Percentiles rank a stretch among this genome's conserved stretches.
These are phyloP conservation scores for Acanthamoeba healyi DNA, from an alignment of 208 protist species.

Conservation along the genomic window DNA sequence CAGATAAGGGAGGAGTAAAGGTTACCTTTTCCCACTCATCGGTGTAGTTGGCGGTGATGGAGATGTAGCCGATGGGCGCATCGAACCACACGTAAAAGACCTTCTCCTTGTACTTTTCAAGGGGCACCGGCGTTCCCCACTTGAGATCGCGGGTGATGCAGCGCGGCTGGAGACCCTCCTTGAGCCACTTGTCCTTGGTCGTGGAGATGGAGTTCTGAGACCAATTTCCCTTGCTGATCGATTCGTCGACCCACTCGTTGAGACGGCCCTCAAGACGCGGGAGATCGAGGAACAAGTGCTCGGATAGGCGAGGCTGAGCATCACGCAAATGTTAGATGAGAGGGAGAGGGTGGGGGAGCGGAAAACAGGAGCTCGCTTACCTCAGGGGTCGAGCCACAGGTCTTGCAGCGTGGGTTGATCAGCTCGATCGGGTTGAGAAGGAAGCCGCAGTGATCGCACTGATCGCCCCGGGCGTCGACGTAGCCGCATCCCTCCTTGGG, in stretches of 20 bases:
- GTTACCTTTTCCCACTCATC: slow-evolving; percentile 85
- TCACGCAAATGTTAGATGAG: not conserved
- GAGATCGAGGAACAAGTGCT: slow-evolving; percentile 89
- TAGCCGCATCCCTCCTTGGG: slow-evolving; percentile 84
- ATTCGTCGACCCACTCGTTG: slow-evolving; percentile 80
- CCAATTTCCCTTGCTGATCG: slow-evolving; percentile 7
- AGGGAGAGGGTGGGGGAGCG: not conserved
- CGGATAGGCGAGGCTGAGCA: slow-evolving; percentile 73
- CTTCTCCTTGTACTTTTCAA: slow-evolving; percentile 87
- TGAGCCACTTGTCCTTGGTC: slow-evolving; percentile 89
- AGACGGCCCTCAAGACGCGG: slow-evolving; percentile 80
- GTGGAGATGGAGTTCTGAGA: slow-evolving; percentile 79
- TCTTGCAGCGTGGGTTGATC: slow-evolving; percentile 86
- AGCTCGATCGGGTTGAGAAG: slow-evolving; percentile 89
- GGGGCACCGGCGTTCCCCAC: slow-evolving; percentile 92
- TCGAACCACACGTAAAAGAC: slow-evolving; percentile 95
- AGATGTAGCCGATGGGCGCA: slow-evolving; percentile 93
- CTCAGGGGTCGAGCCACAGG: slow-evolving; percentile 77
- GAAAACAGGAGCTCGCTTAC: not conserved
- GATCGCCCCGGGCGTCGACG: slow-evolving; percentile 91
- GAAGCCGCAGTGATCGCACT: slow-evolving; percentile 91
- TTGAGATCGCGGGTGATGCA: slow-evolving; percentile 93
- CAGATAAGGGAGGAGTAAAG: not conserved
- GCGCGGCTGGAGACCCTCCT: slow-evolving; percentile 88
- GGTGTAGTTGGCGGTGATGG: slow-evolving; percentile 91